These are phyloP conservation scores for Rhodamnia argentea DNA, from an alignment of 345 rosid species.

Conservation along the genomic window DNA sequence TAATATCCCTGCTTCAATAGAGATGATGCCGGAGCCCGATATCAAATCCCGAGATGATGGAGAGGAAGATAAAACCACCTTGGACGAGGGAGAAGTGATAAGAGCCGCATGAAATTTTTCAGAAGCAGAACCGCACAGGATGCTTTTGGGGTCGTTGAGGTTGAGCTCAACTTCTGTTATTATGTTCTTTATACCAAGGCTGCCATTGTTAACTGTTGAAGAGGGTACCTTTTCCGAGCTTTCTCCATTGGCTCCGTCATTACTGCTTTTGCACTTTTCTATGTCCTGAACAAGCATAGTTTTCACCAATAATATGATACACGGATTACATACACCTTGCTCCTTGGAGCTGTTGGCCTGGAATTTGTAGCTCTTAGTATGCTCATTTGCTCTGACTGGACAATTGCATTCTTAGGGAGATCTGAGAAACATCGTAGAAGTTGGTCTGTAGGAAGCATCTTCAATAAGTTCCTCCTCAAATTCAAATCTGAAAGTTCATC, in stretches of 20 bases:
- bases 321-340: neutral
- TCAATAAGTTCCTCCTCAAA: neutral
- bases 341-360: neutral
- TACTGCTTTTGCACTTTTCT: neutral
- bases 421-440: neutral
- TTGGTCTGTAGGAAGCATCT: neutral
- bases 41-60: fast-evolving
- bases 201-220: neutral
- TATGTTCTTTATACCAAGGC: neutral
- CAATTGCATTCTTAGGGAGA: neutral
- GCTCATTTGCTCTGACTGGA: neutral
- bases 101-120: constrained; percentile 3
- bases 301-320: neutral
- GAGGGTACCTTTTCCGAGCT: neutral
- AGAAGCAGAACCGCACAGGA: neutral
- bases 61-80: neutral
- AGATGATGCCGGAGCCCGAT: constrained; percentile 12
- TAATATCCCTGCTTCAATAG: constrained; percentile 23
- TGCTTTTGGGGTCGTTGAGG: neutral
- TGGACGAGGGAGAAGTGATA: neutral
- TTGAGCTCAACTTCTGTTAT: neutral
- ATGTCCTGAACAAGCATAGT: neutral
- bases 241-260: neutral
- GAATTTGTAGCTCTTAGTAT: neutral
- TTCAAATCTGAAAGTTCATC: neutral